phyloP scores from a whole-genome alignment of 805 yeast species.

The Metschnikowia kofuensis region DNA sequence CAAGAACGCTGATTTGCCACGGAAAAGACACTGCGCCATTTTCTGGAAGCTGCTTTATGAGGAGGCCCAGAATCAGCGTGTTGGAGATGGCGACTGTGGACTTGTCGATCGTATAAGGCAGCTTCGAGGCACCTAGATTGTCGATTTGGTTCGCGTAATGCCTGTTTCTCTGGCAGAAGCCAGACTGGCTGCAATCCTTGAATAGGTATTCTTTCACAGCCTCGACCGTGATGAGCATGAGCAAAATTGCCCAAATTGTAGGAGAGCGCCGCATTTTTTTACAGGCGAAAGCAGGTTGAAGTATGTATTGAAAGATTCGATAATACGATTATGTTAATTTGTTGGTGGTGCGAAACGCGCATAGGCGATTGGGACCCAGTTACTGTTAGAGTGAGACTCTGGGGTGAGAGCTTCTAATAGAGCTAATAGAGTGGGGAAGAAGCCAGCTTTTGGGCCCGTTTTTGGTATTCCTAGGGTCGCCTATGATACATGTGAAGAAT shows the following conservation, averaged over 20 bases:
- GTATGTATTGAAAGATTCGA: no score
- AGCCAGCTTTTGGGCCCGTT: no score
- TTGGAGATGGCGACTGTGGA: conserved; percentile 15
- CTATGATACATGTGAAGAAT: no score
- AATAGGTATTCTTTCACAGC: conserved; percentile 64
- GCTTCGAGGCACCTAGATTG: not conserved
- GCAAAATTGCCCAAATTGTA: not conserved
- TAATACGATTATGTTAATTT: no score
- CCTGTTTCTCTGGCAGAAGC: conserved; percentile 81
- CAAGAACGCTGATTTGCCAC: conserved; percentile 54
- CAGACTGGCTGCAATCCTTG: conserved; percentile 74
- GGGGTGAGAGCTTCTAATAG: no score
- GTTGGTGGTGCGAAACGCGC: no score
- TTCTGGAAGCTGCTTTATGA: conserved; percentile 40
- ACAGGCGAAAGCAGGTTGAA: not conserved
- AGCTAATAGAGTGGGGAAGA: no score
- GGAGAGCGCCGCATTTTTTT: not conserved
- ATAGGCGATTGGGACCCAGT: no score
- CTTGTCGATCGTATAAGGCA: conserved; percentile 25
- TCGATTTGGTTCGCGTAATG: conserved; percentile 48
- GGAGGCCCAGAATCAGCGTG: conserved; percentile 41
- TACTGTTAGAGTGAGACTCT: no score
- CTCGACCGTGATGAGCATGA: conserved; percentile 9
- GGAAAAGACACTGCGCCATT: conserved; percentile 41
- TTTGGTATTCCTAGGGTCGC: no score